A percentile compares a stretch with the other conserved stretches of the same genome.
phyloP scores from a whole-genome alignment of 768 basidiomycete species.

The Russula compacta region DNA sequence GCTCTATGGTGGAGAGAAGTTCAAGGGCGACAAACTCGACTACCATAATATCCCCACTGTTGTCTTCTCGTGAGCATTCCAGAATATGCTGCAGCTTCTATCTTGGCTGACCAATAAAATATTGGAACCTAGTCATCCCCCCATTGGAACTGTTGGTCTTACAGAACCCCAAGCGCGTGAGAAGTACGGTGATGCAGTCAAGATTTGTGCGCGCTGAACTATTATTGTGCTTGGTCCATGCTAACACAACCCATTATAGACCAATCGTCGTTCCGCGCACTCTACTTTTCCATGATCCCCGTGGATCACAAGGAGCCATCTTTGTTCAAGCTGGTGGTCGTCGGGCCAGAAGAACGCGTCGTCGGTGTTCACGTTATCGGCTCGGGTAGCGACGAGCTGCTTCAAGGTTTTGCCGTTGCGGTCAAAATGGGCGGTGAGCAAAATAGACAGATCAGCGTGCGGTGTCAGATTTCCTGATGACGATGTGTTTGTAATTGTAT shows the following conservation, averaged over 20 bases:
- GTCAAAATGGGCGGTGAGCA: conserved; percentile 84
- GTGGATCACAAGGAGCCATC: conserved; percentile 94
- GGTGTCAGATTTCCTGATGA: neutral
- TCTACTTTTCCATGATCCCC: conserved; percentile 88
- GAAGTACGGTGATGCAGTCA: conserved; percentile 82
- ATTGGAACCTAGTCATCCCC: conserved; percentile 60
- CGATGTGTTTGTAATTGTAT: neutral
- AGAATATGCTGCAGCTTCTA: neutral
- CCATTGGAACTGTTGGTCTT: conserved; percentile 91
- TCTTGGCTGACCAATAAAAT: neutral
- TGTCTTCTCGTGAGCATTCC: conserved; percentile 78
- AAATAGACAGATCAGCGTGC: neutral
- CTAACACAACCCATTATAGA: conserved; percentile 36
- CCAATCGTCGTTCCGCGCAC: conserved; percentile 67
- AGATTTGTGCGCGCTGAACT: conserved; percentile 63
- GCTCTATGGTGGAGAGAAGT: conserved; percentile 80
- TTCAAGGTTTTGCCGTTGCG: conserved; percentile 97
- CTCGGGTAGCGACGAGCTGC: conserved; percentile 81
- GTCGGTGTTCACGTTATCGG: conserved; percentile 96
- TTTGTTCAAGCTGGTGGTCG: conserved; percentile 83
- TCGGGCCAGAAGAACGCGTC: conserved; percentile 85
- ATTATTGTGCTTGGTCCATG: neutral
- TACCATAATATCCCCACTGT: conserved; percentile 92
- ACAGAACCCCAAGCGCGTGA: conserved; percentile 85
- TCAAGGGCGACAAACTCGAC: conserved; percentile 76